phyloP scores from a whole-genome alignment of 2,329 filamentous ascomycete species.

The Neofusicoccum parvum region DNA sequence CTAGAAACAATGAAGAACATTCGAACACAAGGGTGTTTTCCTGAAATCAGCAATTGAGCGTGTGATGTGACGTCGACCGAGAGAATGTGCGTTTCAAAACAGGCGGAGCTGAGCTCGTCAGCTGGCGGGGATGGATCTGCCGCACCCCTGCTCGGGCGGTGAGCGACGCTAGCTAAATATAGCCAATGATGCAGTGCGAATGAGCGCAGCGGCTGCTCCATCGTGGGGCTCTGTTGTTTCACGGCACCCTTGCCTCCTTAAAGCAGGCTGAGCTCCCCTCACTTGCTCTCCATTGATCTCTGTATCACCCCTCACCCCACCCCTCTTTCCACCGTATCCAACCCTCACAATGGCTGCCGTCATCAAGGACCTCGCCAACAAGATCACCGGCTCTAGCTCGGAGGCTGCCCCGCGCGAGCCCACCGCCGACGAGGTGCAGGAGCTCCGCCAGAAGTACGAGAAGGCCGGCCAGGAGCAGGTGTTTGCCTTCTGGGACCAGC shows the following conservation, averaged over 20 bases:
- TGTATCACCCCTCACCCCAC: background rate
- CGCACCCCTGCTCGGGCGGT: conserved; percentile 19
- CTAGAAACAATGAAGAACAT: background rate
- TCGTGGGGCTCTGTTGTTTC: conserved; percentile 22
- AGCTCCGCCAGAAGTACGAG: conserved; percentile 72
- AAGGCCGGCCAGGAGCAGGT: conserved; percentile 79
- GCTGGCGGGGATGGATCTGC: conserved; percentile 14
- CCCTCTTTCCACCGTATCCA: background rate
- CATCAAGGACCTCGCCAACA: conserved; percentile 18
- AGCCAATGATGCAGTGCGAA: conserved; percentile 20
- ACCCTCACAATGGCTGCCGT: conserved; percentile 14
- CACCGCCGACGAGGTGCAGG: conserved; percentile 65
- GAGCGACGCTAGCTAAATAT: conserved; percentile 21
- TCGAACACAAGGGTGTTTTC: background rate
- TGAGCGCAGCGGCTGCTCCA: conserved; percentile 18
- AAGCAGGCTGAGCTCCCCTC: conserved; percentile 17
- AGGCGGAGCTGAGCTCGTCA: conserved; percentile 2
- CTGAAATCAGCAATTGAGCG: background rate
- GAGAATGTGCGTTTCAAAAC: background rate
- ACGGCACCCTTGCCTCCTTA: conserved; percentile 21
- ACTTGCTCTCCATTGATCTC: conserved; percentile 1
- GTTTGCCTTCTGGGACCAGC: conserved; percentile 83
- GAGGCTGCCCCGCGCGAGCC: conserved; percentile 51
- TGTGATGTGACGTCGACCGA: background rate
- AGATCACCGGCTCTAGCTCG: conserved; percentile 36